Evolutionary conservation across 345 rosid genomes (phyloP).

Genomic region (Raphanus sativus): DNA sequence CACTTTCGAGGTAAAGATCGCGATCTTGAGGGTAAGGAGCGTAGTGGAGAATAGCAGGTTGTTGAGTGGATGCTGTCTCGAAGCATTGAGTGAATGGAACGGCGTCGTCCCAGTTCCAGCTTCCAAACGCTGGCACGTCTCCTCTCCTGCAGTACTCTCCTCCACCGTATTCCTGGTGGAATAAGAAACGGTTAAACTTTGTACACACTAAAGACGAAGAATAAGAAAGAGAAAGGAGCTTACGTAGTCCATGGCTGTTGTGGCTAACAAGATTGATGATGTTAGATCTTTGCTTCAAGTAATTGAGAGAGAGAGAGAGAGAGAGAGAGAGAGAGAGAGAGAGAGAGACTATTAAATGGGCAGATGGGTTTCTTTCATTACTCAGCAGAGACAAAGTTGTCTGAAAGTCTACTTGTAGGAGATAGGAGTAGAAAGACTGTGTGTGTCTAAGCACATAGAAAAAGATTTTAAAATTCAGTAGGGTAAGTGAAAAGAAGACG

Average conservation of each 20-base stretch:
- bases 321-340: background rate
- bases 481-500: conserved; percentile 14
- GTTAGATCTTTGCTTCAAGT: conserved; percentile 15
- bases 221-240: conserved; percentile 4
- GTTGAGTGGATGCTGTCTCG: conserved; percentile 70
- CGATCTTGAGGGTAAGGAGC: conserved; percentile 53
- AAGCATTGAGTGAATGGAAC: conserved; percentile 90
- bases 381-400: background rate
- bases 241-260: conserved; percentile 34
- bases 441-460: background rate
- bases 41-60: conserved; percentile 67
- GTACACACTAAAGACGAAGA: background rate
- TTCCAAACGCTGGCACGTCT: conserved; percentile 90
- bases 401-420: conserved; percentile 29
- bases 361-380: background rate
- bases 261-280: conserved; percentile 5
- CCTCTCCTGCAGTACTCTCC: conserved; percentile 50
- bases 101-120: conserved; percentile 93
- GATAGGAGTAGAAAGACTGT: conserved; percentile 12
- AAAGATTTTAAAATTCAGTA: background rate
- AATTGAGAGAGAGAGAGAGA: background rate
- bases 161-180: conserved; percentile 33
- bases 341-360: background rate
- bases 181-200: background rate
- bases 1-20: conserved; percentile 87